A percentile compares a stretch with the other conserved stretches of the same genome.
Conservation (phyloP, 1,284 basidiomycete genomes). For the Sphaerobolus stellatus region DNA sequence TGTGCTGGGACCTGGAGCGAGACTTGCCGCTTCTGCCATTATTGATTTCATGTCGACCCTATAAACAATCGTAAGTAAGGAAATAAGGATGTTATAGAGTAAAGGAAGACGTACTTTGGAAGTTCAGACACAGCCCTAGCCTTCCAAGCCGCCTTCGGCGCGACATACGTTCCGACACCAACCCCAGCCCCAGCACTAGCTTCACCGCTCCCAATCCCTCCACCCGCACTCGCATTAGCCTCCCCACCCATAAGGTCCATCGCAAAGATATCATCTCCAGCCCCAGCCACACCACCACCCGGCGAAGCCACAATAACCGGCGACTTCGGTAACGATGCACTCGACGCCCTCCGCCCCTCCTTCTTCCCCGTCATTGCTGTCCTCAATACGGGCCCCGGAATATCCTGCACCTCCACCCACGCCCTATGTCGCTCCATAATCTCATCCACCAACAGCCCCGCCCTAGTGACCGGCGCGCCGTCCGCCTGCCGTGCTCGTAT, state of each 20-base stretch:
- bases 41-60: slow-evolving; percentile 83
- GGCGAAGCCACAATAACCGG: no score
- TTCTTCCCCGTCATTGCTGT: slow-evolving; percentile 30
- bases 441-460: slow-evolving; percentile 51
- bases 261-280: slow-evolving; percentile 54
- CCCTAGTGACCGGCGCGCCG: slow-evolving; percentile 68
- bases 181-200: slow-evolving; percentile 15
- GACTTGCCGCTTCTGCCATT: slow-evolving; percentile 74
- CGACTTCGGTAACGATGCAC: no score
- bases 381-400: slow-evolving; percentile 67
- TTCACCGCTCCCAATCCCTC: slow-evolving; percentile 17
- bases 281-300: no score
- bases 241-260: slow-evolving; percentile 59
- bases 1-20: not conserved
- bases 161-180: slow-evolving; percentile 7
- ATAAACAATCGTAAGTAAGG: slow-evolving; percentile 13
- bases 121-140: slow-evolving; percentile 32
- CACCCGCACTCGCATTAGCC: no score
- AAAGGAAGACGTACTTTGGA: slow-evolving; percentile 36
- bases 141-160: slow-evolving; percentile 38
- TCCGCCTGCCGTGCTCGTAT: slow-evolving; percentile 63
- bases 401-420: slow-evolving; percentile 81
- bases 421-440: slow-evolving; percentile 67
- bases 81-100: not conserved
- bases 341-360: slow-evolving; percentile 24